A percentile compares a stretch with the other conserved stretches of the same genome.
phyloP scores from a whole-genome alignment of 306 rosid genomes.

The Senna siamea region DNA sequence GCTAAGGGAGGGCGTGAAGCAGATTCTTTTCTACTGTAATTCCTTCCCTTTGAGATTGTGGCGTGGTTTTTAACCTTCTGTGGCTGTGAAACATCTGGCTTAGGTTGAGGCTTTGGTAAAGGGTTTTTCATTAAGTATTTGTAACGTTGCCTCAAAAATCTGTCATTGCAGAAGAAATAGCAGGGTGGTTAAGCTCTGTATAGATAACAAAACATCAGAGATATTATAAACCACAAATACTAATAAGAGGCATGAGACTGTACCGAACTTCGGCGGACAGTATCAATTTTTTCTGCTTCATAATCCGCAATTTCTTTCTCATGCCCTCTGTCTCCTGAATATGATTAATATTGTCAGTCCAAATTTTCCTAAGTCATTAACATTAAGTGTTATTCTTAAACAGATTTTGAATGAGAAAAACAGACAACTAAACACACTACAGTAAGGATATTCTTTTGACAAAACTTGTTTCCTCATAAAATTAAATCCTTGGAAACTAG shows the following conservation, averaged over 20 bases:
- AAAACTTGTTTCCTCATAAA: not conserved
- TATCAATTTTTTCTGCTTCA: slow-evolving; percentile 60
- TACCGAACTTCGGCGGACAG: slow-evolving; percentile 84
- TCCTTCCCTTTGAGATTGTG: slow-evolving; percentile 56
- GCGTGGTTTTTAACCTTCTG: slow-evolving; percentile 54
- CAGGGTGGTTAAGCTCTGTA: slow-evolving; percentile 16
- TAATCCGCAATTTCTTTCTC: slow-evolving; percentile 61
- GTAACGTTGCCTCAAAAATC: slow-evolving; percentile 79
- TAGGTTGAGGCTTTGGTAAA: slow-evolving; percentile 48
- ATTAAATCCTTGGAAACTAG: not conserved
- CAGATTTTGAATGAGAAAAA: not conserved
- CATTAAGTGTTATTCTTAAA: slow-evolving; percentile 21
- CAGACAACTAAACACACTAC: not conserved
- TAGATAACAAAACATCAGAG: not conserved
- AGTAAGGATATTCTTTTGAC: not conserved
- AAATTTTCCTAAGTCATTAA: slow-evolving; percentile 1
- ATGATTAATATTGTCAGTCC: slow-evolving; percentile 14
- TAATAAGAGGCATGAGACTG: not conserved
- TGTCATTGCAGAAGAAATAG: slow-evolving; percentile 43
- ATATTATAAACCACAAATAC: not conserved
- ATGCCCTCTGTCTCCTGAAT: slow-evolving; percentile 72
- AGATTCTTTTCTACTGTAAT: slow-evolving; percentile 54
- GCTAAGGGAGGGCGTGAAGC: slow-evolving; percentile 35
- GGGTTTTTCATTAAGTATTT: slow-evolving; percentile 61
- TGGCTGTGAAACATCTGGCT: slow-evolving; percentile 43